These are phyloP conservation scores for Triticum turgidum DNA, from an alignment of 176 grass and related monocot species.

Conservation along the genomic window DNA sequence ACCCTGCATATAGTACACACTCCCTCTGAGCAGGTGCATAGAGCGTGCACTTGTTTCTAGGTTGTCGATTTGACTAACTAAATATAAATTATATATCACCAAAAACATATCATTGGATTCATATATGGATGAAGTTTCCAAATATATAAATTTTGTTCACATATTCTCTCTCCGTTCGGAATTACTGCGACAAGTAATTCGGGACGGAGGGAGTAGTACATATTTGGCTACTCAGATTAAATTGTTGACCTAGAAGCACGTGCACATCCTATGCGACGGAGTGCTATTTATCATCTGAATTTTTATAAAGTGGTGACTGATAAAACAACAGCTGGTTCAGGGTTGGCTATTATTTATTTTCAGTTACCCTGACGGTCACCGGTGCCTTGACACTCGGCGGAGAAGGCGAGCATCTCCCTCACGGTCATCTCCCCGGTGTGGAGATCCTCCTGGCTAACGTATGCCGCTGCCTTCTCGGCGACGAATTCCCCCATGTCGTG, in stretches of 20 bases:
- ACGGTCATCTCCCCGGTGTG: constrained; percentile 68
- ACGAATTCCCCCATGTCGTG: constrained; percentile 55
- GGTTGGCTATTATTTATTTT: neutral
- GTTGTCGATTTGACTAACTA: too few relatives aligned
- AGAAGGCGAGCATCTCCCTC: constrained; percentile 55
- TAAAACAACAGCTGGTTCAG: neutral
- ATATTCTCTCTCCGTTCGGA: too few relatives aligned
- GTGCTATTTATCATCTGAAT: neutral
- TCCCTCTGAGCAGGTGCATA: neutral
- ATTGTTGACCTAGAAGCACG: too few relatives aligned
- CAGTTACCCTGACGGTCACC: constrained; percentile 43
- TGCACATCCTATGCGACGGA: too few relatives aligned
- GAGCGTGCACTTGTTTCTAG: neutral
- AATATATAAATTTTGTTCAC: too few relatives aligned
- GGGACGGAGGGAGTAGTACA: too few relatives aligned
- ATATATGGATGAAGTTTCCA: too few relatives aligned
- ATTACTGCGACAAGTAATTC: too few relatives aligned
- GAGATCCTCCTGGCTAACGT: constrained; percentile 61
- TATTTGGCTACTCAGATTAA: too few relatives aligned
- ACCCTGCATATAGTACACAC: neutral
- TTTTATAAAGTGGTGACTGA: neutral
- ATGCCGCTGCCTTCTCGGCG: constrained; percentile 35
- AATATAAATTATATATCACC: too few relatives aligned
- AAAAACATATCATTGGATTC: too few relatives aligned
- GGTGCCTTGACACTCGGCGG: constrained; percentile 53